These are phyloP conservation scores for Cinnamomum chago DNA, from an alignment of 164 flowering plant genomes.

Conservation along the genomic window DNA sequence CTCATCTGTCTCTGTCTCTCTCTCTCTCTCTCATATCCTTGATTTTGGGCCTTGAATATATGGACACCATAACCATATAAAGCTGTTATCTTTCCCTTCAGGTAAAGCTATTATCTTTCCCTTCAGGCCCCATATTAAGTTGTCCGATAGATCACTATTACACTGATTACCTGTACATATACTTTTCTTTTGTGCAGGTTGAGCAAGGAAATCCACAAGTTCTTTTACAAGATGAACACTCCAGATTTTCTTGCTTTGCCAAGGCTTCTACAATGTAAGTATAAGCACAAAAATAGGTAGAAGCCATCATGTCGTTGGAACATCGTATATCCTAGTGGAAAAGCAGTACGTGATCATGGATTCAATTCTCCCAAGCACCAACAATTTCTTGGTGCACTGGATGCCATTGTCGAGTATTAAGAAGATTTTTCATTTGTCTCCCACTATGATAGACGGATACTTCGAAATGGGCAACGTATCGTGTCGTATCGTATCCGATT, in stretches of 20 bases:
- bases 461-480: no score
- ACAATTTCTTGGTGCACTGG: not conserved
- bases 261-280: slow-evolving; percentile 67
- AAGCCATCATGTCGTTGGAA: not conserved
- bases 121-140: no score
- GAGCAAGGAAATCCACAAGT: slow-evolving; percentile 78
- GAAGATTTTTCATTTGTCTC: not conserved
- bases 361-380: not conserved
- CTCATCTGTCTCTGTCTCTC: no score
- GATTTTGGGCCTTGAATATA: no score
- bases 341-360: not conserved
- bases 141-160: not conserved
- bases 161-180: not conserved
- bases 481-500: no score
- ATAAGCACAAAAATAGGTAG: not conserved
- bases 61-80: no score
- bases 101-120: no score
- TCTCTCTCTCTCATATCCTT: no score
- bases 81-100: no score
- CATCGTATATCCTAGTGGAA: not conserved
- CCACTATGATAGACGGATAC: no score
- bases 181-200: slow-evolving; percentile 38
- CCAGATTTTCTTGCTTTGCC: slow-evolving; percentile 70
- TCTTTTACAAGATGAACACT: slow-evolving; percentile 51
- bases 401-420: not conserved